A percentile compares a stretch with the other conserved stretches of the same genome.
Conservation (phyloP, 2,329 filamentous ascomycete genomes). For the Cucurbitaria berberidis region DNA sequence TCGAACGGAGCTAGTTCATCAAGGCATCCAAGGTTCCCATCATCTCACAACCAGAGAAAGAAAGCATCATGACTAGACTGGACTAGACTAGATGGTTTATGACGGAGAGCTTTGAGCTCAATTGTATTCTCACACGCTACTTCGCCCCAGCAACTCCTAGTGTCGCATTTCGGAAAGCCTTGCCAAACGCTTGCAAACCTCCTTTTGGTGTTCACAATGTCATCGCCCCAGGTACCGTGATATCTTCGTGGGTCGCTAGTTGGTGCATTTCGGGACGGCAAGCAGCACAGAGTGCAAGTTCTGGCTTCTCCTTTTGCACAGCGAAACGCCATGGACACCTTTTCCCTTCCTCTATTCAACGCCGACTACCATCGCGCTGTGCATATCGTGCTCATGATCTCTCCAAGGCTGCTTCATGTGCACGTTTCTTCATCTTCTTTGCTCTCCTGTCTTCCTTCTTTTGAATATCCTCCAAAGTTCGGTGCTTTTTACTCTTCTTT, state of each 20-base stretch:
- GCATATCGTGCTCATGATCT: conserved; percentile 22
- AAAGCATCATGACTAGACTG: too few species aligned
- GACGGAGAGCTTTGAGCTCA: too few species aligned
- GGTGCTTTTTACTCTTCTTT: conserved; percentile 51
- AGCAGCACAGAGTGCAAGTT: not conserved
- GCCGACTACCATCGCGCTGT: not conserved
- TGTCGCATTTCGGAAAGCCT: not conserved
- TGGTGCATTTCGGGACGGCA: not conserved
- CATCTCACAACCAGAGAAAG: too few species aligned
- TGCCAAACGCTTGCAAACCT: not conserved
- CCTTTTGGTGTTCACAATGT: not conserved
- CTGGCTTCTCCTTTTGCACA: not conserved
- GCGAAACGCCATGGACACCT: not conserved
- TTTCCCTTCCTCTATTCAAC: not conserved
- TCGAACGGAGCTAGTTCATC: too few species aligned
- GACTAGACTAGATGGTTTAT: too few species aligned
- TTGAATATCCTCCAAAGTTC: conserved; percentile 42
- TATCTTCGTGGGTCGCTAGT: not conserved
- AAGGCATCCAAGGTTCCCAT: too few species aligned
- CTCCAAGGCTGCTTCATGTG: conserved; percentile 33
- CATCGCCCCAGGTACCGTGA: not conserved
- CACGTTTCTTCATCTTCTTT: conserved; percentile 45
- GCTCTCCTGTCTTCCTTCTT: conserved; percentile 48
- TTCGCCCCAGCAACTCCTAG: not conserved
- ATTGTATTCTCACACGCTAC: too few species aligned